Conservation (phyloP, 495 filamentous ascomycete species). For the Penicillium maclennaniae region DNA sequence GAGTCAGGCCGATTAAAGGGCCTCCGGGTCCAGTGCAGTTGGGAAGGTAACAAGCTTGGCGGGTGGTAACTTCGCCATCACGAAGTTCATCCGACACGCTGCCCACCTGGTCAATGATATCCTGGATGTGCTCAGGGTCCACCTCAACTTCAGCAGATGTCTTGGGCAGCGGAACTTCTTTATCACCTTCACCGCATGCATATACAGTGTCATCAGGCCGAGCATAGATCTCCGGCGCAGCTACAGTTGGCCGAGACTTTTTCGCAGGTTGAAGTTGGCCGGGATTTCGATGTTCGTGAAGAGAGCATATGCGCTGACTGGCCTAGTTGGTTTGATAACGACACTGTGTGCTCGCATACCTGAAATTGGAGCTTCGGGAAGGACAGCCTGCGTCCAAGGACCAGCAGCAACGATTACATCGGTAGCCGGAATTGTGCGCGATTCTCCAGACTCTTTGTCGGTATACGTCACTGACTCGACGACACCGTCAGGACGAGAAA, state of each 20-base stretch:
- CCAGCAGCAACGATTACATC: slow-evolving; percentile 82
- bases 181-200: slow-evolving; percentile 89
- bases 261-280: slow-evolving; percentile 49
- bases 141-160: slow-evolving; percentile 74
- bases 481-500: slow-evolving; percentile 49
- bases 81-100: slow-evolving; percentile 73
- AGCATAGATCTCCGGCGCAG: slow-evolving; percentile 90
- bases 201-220: slow-evolving; percentile 87
- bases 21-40: slow-evolving; percentile 60
- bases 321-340: slow-evolving; percentile 66
- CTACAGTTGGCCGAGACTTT: slow-evolving; percentile 54
- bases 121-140: slow-evolving; percentile 75
- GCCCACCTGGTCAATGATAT: slow-evolving; percentile 77
- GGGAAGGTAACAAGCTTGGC: slow-evolving; percentile 95
- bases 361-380: slow-evolving; percentile 72
- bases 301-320: slow-evolving; percentile 81
- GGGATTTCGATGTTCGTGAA: slow-evolving; percentile 89
- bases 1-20: slow-evolving; percentile 75
- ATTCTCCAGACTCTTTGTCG: slow-evolving; percentile 56
- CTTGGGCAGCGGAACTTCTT: slow-evolving; percentile 66
- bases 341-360: slow-evolving; percentile 87
- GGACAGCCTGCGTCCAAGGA: slow-evolving; percentile 78
- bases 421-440: slow-evolving; percentile 65
- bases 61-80: slow-evolving; percentile 70
- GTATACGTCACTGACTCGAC: slow-evolving; percentile 73